Evolutionary conservation across 176 grass and related monocot species (phyloP).

Genomic region (Juncus inflexus): DNA sequence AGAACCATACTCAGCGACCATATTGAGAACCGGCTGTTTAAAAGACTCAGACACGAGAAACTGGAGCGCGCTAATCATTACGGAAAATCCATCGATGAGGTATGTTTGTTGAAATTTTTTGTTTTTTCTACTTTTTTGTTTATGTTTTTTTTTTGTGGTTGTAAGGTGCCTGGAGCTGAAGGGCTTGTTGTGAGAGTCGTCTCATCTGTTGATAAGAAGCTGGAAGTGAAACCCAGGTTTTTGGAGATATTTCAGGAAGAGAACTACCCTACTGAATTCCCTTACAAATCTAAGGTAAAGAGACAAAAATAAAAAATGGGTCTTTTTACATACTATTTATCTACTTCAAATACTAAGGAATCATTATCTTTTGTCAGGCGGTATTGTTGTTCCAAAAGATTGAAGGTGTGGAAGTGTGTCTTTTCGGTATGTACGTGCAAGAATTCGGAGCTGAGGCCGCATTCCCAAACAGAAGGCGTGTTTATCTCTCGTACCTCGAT

Average conservation of each 20-base stretch:
- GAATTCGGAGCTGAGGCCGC: constrained; percentile 94
- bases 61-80: constrained; percentile 60
- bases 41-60: constrained; percentile 69
- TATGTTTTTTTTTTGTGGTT: constrained; percentile 13
- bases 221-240: constrained; percentile 98
- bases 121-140: constrained; percentile 15
- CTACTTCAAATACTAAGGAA: constrained; percentile 5
- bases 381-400: constrained; percentile 99
- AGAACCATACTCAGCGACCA: constrained; percentile 93
- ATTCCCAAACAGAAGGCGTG: constrained; percentile 79
- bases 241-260: constrained; percentile 98
- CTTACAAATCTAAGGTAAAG: constrained; percentile 95
- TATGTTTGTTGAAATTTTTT: constrained; percentile 21
- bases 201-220: constrained; percentile 99
- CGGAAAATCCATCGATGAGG: constrained; percentile 74
- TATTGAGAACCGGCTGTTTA: constrained; percentile 86
- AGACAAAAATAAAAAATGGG: constrained; percentile 24
- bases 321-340: constrained; percentile 19
- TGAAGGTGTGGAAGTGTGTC: constrained; percentile 99
- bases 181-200: constrained; percentile 98
- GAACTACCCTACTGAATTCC: constrained; percentile 92
- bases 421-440: constrained; percentile 99
- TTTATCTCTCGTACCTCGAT: constrained; percentile 99
- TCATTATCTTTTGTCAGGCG: constrained; percentile 43
- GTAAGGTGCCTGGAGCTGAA: constrained; percentile 86